Conservation (phyloP, 371 early-diverging fungal genomes). For the Mortierella sp. region DNA sequence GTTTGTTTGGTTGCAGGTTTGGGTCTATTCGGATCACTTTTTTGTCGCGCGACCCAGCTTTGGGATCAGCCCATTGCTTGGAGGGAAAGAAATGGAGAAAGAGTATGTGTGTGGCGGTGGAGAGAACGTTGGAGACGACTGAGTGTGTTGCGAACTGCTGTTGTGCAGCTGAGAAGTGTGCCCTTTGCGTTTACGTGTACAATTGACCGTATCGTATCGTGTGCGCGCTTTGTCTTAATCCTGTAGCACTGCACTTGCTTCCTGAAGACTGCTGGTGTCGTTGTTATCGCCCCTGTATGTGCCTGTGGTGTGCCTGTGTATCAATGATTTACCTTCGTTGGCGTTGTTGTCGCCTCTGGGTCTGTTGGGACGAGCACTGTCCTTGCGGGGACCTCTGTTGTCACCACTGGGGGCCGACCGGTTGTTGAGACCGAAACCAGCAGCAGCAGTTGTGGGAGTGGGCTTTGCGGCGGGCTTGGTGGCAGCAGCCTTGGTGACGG, state of each 20-base stretch:
- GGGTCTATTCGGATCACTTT: neutral
- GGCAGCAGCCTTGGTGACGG: slow-evolving; percentile 27
- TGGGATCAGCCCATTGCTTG: neutral
- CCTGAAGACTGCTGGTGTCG: no score
- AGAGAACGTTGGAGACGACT: neutral
- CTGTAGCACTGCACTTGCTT: no score
- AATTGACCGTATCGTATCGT: slow-evolving; percentile 1
- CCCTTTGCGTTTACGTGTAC: neutral
- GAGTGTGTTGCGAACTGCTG: neutral
- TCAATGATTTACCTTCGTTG: slow-evolving; percentile 32
- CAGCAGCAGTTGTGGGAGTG: slow-evolving; percentile 13
- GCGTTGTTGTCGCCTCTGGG: slow-evolving; percentile 28
- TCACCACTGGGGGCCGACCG: slow-evolving; percentile 21
- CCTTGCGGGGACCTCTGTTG: slow-evolving; percentile 46
- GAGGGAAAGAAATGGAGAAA: neutral
- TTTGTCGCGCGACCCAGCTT: neutral
- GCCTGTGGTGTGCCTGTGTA: neutral
- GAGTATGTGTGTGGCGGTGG: neutral
- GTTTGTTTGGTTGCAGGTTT: neutral
- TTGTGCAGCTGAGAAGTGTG: neutral
- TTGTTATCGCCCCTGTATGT: neutral
- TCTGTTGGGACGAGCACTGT: slow-evolving; percentile 25
- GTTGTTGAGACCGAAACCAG: no score
- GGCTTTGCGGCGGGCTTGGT: slow-evolving; percentile 35
- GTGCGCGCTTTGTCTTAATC: neutral